Evolutionary conservation across 768 basidiomycete genomes (phyloP).

Genomic region (Leucosporidium scottii): DNA sequence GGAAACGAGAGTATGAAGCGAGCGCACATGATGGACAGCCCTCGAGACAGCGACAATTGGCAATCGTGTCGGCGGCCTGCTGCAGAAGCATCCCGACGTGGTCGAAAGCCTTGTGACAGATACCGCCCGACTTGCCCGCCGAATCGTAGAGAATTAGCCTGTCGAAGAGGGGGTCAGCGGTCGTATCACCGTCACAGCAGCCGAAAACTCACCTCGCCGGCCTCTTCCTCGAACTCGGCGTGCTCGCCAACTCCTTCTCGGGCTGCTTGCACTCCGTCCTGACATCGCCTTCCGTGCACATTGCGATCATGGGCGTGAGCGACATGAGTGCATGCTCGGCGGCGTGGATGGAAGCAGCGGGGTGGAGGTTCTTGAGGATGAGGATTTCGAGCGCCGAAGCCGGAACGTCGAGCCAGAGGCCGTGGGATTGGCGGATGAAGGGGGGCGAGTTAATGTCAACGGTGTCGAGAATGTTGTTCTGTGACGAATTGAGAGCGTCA

Average conservation of each 20-base stretch:
- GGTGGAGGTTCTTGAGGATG: conserved; percentile 52
- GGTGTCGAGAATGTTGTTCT: conserved; percentile 57
- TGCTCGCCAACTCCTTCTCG: conserved; percentile 36
- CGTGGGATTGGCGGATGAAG: conserved; percentile 65
- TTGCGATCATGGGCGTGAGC: conserved; percentile 51
- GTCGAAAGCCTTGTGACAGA: conserved; percentile 74
- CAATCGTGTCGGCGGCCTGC: conserved; percentile 55
- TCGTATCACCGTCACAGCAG: too few relatives aligned
- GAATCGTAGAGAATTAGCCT: conserved; percentile 78
- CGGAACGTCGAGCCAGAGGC: conserved; percentile 74
- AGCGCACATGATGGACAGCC: conserved; percentile 65
- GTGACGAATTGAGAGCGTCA: not conserved
- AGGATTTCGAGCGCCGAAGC: conserved; percentile 52
- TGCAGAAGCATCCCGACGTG: conserved; percentile 56
- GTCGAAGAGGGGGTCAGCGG: too few relatives aligned
- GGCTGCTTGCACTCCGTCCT: conserved; percentile 65
- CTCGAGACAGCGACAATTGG: conserved; percentile 57
- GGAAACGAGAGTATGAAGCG: not conserved
- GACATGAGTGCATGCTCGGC: conserved; percentile 79
- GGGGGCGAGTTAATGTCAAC: conserved; percentile 72
- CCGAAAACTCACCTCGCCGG: conserved; percentile 32
- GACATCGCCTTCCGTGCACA: conserved; percentile 56
- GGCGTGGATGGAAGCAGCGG: conserved; percentile 75
- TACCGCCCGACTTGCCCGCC: conserved; percentile 61
- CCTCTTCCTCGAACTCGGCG: conserved; percentile 29